Percentiles rank a stretch among this genome's conserved stretches.
These are phyloP conservation scores for Phaeophleospora eucalypticola DNA, from an alignment of 2,329 filamentous ascomycete species.

Conservation along the genomic window DNA sequence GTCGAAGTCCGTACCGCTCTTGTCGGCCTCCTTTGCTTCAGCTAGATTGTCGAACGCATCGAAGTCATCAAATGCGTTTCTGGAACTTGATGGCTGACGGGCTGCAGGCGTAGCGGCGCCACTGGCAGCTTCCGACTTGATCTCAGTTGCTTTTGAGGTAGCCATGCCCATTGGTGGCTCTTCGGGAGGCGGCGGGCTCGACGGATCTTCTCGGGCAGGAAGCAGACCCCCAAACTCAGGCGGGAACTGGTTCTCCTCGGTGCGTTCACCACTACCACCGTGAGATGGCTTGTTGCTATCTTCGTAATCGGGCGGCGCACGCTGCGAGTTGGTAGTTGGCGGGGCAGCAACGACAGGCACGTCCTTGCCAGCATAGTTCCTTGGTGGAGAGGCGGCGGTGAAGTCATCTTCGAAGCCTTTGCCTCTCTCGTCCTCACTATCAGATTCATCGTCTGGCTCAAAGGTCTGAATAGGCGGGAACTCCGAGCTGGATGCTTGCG, in stretches of 20 bases:
- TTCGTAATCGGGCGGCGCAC: constrained; percentile 56
- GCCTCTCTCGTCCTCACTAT: constrained; percentile 59
- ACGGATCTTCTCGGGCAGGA: constrained; percentile 53
- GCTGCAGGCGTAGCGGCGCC: neutral
- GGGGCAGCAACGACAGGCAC: constrained; percentile 18
- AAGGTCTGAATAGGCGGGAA: constrained; percentile 93
- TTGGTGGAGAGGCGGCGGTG: constrained; percentile 54
- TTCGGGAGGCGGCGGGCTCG: constrained; percentile 18
- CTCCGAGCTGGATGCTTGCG: constrained; percentile 47
- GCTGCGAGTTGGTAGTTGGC: constrained; percentile 52
- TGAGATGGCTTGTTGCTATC: constrained; percentile 35
- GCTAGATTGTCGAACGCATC: constrained; percentile 80
- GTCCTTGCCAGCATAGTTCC: constrained; percentile 8
- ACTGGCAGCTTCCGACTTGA: constrained; percentile 6
- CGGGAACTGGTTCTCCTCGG: constrained; percentile 41
- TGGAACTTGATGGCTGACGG: constrained; percentile 29
- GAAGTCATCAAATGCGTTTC: constrained; percentile 64
- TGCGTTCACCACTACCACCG: constrained; percentile 30
- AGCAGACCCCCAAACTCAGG: constrained; percentile 54
- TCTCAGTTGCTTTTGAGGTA: constrained; percentile 5
- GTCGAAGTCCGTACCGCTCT: constrained; percentile 75
- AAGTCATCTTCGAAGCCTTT: constrained; percentile 91
- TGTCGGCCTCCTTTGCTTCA: constrained; percentile 71
- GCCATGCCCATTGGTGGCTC: constrained; percentile 8
- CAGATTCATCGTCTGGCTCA: constrained; percentile 77